These are phyloP conservation scores for Populus hybrid DNA, from an alignment of 441 rosid genomes.

Conservation along the genomic window DNA sequence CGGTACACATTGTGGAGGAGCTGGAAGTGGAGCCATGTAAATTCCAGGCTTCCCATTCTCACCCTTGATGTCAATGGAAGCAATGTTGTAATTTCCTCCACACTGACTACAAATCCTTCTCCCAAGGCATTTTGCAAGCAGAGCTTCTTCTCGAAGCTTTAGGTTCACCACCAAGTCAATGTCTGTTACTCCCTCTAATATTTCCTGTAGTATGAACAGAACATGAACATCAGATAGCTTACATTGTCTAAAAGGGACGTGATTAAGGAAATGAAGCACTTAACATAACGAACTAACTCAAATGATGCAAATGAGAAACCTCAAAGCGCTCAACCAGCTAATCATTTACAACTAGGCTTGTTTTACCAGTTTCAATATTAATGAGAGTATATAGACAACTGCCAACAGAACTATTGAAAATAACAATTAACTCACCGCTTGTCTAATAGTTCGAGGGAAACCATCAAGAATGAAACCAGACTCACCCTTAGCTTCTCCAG, in stretches of 20 bases:
- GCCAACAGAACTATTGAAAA: background rate
- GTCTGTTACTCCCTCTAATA: constrained; percentile 79
- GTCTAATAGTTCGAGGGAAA: constrained; percentile 88
- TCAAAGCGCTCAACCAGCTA: background rate
- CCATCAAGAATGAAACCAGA: constrained; percentile 96
- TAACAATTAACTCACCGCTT: constrained; percentile 61
- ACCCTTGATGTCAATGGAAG: constrained; percentile 80
- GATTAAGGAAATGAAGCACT: background rate
- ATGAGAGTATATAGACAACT: background rate
- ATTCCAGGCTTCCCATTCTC: constrained; percentile 71
- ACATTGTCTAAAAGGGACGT: background rate
- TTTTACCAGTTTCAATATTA: background rate
- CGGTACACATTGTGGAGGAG: constrained; percentile 73
- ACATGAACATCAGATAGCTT: background rate
- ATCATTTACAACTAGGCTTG: background rate
- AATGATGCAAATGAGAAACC: background rate
- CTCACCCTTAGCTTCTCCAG: constrained; percentile 74
- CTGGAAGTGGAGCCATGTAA: constrained; percentile 94
- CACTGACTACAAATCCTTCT: constrained; percentile 92
- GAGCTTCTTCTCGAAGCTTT: constrained; percentile 81
- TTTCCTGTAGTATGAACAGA: constrained; percentile 52
- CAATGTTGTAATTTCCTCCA: constrained; percentile 83
- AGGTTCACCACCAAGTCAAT: constrained; percentile 84
- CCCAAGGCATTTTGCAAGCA: constrained; percentile 91
- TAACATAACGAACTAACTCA: background rate